These are phyloP conservation scores for Papilionanthe hybrid DNA, from an alignment of 116 monocot species.

Conservation along the genomic window DNA sequence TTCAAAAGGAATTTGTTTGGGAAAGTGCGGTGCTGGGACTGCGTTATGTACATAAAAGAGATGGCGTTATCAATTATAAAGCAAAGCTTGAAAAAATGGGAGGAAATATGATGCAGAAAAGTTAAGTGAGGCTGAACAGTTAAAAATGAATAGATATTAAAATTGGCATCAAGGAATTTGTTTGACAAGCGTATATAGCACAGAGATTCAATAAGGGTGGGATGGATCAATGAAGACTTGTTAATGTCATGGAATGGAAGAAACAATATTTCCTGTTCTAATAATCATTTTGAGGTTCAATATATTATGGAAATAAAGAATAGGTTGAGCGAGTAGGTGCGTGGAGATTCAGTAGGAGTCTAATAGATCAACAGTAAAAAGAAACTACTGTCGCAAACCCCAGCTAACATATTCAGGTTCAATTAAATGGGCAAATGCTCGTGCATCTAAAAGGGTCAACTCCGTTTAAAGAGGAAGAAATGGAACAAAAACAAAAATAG, in stretches of 20 bases:
- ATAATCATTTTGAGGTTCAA: background rate
- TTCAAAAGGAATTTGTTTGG: too few relatives aligned
- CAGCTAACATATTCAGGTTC: background rate
- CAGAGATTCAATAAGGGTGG: background rate
- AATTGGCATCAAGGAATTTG: too few relatives aligned
- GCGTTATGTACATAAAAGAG: too few relatives aligned
- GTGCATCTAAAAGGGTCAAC: background rate
- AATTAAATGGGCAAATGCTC: background rate
- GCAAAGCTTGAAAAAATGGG: too few relatives aligned
- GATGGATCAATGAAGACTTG: background rate
- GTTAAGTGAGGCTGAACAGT: too few relatives aligned
- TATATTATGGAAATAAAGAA: background rate
- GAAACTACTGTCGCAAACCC: background rate
- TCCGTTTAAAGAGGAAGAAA: background rate
- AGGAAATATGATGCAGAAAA: background rate
- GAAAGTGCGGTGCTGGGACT: too few relatives aligned
- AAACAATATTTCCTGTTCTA: background rate
- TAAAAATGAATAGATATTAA: too few relatives aligned
- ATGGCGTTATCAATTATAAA: too few relatives aligned
- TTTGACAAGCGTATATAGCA: too few relatives aligned
- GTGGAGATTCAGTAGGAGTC: background rate
- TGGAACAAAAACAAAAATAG: background rate
- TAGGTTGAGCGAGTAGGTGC: background rate
- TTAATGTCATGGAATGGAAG: background rate
- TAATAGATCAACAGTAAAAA: background rate